Evolutionary conservation across 768 basidiomycete genomes (phyloP), one percentile per base, ranked within the genome.

Genomic region (Kondoa subrosea): DNA sequence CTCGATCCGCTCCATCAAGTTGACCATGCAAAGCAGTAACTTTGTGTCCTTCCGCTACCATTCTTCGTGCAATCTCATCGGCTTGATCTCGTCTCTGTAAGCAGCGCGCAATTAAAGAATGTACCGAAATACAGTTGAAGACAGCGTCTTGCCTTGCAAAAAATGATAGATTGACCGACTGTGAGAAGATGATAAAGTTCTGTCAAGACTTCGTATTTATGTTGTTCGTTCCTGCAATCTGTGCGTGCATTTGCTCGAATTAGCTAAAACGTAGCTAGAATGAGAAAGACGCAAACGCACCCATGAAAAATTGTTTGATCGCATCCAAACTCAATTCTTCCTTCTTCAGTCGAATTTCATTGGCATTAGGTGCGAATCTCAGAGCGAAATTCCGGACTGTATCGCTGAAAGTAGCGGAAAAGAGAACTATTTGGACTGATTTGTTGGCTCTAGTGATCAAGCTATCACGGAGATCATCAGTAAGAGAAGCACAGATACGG

Each of bases 351-450:
- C 91, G 87, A 73, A 99, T 97, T 80, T 93, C 90, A 82, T 99
- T 97, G 70, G 95, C 87, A 34, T 82, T 82, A 0, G 95, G 92
- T 17, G 93, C 92, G 76, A 97, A 93, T 73, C 89, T 89, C 72
- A 81, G 82, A 21, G 95, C 93, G 76, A 93, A 97, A n/a, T 78
- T 78, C 64, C 91, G 87, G 70, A 97, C 93, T 69, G 87, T 83
- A 75, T 93, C 90, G 26, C 91, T 88, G 82, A 97, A 99, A 3
- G 95, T 99, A 31, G 95, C 95, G 0, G 93, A 97, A 81, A 99
- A 99, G 64, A 97, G 85, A 68, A 97, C 85, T 72, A 91, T 91
- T 76, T 97, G 95, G 3, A 75, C 74, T 31, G 71, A 66, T 58
- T 70, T 30, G 66, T 74, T 71, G 1, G 69, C 71, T 25, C 71